These are phyloP conservation scores for Kodamaea hsintzibuensis DNA, from an alignment of 805 yeast species.

Conservation along the genomic window DNA sequence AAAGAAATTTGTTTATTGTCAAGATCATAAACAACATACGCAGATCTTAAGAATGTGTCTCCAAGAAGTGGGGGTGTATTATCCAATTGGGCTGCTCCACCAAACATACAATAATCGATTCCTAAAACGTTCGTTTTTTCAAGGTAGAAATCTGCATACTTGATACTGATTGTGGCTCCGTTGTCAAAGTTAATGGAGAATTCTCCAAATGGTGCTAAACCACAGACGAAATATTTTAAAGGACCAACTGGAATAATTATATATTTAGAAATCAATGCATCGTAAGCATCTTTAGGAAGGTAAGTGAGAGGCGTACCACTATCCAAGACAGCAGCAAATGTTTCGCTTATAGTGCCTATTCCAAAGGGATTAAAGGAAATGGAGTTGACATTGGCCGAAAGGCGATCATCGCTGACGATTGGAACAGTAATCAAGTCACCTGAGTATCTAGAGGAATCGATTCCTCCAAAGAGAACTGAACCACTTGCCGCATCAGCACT, in stretches of 20 bases:
- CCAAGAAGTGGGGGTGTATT: constrained; percentile 18
- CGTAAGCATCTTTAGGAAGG: constrained; percentile 27
- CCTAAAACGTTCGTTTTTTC: background rate
- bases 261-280: background rate
- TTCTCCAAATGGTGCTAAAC: constrained; percentile 4
- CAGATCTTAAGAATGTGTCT: constrained; percentile 28
- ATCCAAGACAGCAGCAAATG: constrained; percentile 25
- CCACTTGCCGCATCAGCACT: constrained; percentile 21
- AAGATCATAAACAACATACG: constrained; percentile 27
- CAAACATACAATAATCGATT: background rate
- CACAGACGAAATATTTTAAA: background rate
- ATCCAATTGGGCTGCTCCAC: background rate
- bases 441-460: constrained; percentile 60
- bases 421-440: constrained; percentile 40
- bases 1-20: constrained; percentile 43
- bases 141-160: constrained; percentile 2
- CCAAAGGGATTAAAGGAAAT: background rate
- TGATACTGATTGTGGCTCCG: constrained; percentile 1
- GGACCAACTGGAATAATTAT: background rate
- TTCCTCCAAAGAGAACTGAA: constrained; percentile 67
- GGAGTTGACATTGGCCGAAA: constrained; percentile 1
- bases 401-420: background rate
- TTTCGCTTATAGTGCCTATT: background rate
- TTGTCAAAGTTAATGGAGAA: constrained; percentile 4
- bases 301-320: constrained; percentile 7